Evolutionary conservation across 306 rosid species (phyloP).

Genomic region (Abrus pulchellus): DNA sequence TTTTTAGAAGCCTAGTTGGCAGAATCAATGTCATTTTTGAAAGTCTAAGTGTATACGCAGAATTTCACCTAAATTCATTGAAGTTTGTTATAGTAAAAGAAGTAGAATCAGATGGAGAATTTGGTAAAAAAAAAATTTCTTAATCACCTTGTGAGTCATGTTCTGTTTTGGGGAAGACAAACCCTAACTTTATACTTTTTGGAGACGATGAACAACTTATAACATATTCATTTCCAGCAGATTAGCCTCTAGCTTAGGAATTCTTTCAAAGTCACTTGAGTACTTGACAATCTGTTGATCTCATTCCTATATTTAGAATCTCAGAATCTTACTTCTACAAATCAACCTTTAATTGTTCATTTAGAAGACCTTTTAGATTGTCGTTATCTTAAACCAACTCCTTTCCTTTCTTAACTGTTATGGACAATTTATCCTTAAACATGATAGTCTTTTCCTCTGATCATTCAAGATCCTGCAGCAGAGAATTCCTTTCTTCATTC

Average conservation of each 20-base stretch:
- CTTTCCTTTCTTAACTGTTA: constrained; percentile 99
- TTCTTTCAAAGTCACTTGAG: constrained; percentile 58
- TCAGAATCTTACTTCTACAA: constrained; percentile 69
- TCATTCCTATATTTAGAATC: constrained; percentile 69
- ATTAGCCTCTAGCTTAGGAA: constrained; percentile 75
- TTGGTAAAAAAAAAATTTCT: too few relatives aligned
- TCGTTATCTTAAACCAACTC: constrained; percentile 97
- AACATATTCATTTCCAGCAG: constrained; percentile 59
- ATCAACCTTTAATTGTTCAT: constrained; percentile 70
- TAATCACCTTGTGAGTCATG: too few relatives aligned
- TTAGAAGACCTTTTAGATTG: constrained; percentile 75
- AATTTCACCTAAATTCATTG: too few relatives aligned
- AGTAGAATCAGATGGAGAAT: too few relatives aligned
- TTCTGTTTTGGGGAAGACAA: too few relatives aligned
- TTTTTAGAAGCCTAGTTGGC: too few relatives aligned
- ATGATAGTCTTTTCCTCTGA: constrained; percentile 79
- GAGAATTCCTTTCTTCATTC: constrained; percentile 74
- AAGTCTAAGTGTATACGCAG: too few relatives aligned
- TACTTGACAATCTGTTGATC: constrained; percentile 61
- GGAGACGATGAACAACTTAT: too few relatives aligned
- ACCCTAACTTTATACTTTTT: too few relatives aligned
- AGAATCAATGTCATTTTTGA: too few relatives aligned
- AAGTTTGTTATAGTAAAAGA: too few relatives aligned
- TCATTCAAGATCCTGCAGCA: constrained; percentile 75
- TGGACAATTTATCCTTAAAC: constrained; percentile 91